These are phyloP conservation scores for Tetrapisispora fleetii DNA, from an alignment of 805 yeast species.

Conservation along the genomic window DNA sequence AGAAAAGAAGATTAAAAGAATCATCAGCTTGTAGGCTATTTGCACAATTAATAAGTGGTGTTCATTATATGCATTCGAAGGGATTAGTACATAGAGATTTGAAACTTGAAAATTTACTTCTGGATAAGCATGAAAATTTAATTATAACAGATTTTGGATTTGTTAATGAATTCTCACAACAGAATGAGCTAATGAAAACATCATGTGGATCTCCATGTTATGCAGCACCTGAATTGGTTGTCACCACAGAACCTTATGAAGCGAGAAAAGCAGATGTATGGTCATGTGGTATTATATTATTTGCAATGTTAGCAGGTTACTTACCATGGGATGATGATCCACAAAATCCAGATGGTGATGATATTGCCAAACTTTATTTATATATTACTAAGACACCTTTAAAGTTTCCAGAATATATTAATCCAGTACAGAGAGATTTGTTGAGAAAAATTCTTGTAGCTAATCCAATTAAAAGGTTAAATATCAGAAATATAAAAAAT, in stretches of 20 bases:
- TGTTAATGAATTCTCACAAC: constrained; percentile 62
- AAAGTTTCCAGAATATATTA: constrained; percentile 90
- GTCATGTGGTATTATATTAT: constrained; percentile 92
- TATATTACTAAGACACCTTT: constrained; percentile 86
- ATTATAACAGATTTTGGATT: constrained; percentile 90
- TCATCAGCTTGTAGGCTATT: constrained; percentile 75
- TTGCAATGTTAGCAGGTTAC: constrained; percentile 96
- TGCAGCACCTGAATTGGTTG: constrained; percentile 96
- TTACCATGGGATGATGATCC: constrained; percentile 97
- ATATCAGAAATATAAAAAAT: constrained; percentile 55
- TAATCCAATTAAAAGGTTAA: constrained; percentile 70
- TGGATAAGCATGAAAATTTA: constrained; percentile 80
- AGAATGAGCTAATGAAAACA: constrained; percentile 78
- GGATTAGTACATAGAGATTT: constrained; percentile 87
- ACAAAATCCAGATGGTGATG: constrained; percentile 90
- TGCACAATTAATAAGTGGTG: constrained; percentile 91
- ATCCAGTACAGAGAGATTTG: constrained; percentile 84
- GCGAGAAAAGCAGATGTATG: constrained; percentile 93
- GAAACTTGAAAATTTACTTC: constrained; percentile 75
- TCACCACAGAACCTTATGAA: constrained; percentile 76
- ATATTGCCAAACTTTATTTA: constrained; percentile 80
- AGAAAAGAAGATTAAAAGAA: constrained; percentile 80
- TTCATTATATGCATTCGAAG: constrained; percentile 84
- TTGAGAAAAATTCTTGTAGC: constrained; percentile 76
- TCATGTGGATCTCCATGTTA: constrained; percentile 97